Evolutionary conservation across 2,329 filamentous ascomycete species (phyloP).

Genomic region (Arthroderma uncinatum): DNA sequence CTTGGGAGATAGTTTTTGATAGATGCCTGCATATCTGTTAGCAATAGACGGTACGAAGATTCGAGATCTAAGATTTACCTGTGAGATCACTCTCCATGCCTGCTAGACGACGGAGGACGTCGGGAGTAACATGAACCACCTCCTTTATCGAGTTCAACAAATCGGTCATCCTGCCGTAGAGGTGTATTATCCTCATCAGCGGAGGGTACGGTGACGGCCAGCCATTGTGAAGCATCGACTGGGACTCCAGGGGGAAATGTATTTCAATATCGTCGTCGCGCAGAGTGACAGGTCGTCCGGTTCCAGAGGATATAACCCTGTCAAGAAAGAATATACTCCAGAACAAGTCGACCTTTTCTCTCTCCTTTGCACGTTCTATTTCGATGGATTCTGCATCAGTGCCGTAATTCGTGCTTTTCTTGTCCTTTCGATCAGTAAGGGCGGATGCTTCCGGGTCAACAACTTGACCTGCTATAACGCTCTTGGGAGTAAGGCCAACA

Average conservation of each 20-base stretch:
- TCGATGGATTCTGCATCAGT: slow-evolving; percentile 37
- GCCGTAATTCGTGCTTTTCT: slow-evolving; percentile 34
- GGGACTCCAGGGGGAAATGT: slow-evolving; percentile 50
- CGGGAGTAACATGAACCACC: slow-evolving; percentile 60
- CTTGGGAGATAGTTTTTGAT: slow-evolving; percentile 62
- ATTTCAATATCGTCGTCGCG: slow-evolving; percentile 78
- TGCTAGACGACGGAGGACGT: slow-evolving; percentile 59
- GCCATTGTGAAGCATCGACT: slow-evolving; percentile 44
- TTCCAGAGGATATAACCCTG: slow-evolving; percentile 75
- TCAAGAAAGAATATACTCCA: slow-evolving; percentile 87
- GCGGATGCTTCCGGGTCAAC: not conserved
- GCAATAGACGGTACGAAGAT: not conserved
- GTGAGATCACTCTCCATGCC: slow-evolving; percentile 76
- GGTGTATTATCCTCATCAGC: slow-evolving; percentile 70
- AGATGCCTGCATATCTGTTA: slow-evolving; percentile 36
- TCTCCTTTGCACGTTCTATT: slow-evolving; percentile 53
- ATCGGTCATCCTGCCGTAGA: slow-evolving; percentile 76
- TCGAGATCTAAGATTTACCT: no score
- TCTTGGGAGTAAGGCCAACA: slow-evolving; percentile 46
- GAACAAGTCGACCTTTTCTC: slow-evolving; percentile 75
- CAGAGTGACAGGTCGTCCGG: slow-evolving; percentile 70
- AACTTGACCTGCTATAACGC: slow-evolving; percentile 34
- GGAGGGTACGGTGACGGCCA: slow-evolving; percentile 72
- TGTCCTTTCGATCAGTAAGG: slow-evolving; percentile 3
- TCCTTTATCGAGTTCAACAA: slow-evolving; percentile 70